Percentiles rank a stretch among this genome's conserved stretches.
These are phyloP conservation scores for Backusella morwellensis DNA, from an alignment of 192 early-diverging fungal species.

Conservation along the genomic window DNA sequence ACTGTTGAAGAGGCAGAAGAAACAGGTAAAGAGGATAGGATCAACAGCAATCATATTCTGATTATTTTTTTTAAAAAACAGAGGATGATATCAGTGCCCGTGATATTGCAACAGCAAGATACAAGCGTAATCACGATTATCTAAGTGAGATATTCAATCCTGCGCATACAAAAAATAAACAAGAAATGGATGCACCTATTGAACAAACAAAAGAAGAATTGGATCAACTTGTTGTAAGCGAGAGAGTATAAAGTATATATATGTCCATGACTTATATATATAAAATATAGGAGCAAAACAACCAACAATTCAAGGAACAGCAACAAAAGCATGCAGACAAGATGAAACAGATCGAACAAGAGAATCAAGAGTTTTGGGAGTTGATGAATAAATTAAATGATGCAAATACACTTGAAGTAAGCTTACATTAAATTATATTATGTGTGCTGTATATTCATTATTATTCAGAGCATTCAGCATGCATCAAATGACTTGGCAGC, in stretches of 20 bases:
- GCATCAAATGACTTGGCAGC: neutral
- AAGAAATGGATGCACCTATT: constrained; percentile 7
- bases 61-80: neutral
- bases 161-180: constrained; percentile 23
- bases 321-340: constrained; percentile 37
- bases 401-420: constrained; percentile 37
- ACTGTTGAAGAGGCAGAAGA: constrained; percentile 41
- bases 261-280: too few relatives aligned
- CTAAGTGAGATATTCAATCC: constrained; percentile 61
- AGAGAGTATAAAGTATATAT: neutral
- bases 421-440: neutral
- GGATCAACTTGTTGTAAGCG: constrained; percentile 12
- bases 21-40: constrained; percentile 17
- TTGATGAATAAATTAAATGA: constrained; percentile 38
- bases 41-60: neutral
- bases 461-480: neutral
- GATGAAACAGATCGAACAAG: constrained; percentile 36
- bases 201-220: constrained; percentile 27
- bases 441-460: too few relatives aligned
- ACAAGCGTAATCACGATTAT: constrained; percentile 64
- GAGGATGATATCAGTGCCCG: constrained; percentile 40
- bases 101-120: constrained; percentile 59
- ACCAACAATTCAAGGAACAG: constrained; percentile 27
- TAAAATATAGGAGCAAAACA: constrained; percentile 26
- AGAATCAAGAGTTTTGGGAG: constrained; percentile 35